phyloP scores from a whole-genome alignment of 1,139 yeast genomes.

The Candida buenavistaensis region DNA sequence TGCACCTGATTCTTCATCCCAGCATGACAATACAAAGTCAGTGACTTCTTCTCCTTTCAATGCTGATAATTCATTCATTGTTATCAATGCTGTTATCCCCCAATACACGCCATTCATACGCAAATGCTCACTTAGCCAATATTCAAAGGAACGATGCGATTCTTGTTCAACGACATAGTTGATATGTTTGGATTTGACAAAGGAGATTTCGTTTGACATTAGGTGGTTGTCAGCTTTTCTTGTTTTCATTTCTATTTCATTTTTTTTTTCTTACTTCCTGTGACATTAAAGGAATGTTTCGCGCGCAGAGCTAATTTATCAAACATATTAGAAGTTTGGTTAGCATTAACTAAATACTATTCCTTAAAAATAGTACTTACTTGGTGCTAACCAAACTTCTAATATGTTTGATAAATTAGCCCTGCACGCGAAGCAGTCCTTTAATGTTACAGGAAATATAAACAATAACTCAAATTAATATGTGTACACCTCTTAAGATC shows the following conservation, averaged over 20 bases:
- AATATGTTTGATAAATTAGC: no score
- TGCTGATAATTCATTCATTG: conserved; percentile 51
- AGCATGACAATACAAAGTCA: conserved; percentile 68
- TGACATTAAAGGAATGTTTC: no score
- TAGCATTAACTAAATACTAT: no score
- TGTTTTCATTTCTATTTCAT: background rate
- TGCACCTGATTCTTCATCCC: conserved; percentile 65
- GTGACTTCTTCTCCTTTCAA: conserved; percentile 64
- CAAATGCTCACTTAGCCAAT: conserved; percentile 89
- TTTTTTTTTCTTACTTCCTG: background rate
- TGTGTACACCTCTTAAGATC: no score
- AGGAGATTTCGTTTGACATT: conserved; percentile 2
- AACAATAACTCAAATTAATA: no score
- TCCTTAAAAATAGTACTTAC: no score
- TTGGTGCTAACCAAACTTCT: no score
- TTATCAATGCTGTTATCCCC: conserved; percentile 81
- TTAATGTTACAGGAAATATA: no score
- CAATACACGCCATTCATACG: conserved; percentile 91
- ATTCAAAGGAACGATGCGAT: conserved; percentile 54
- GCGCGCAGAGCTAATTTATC: no score
- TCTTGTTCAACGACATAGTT: conserved; percentile 39
- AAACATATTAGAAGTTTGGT: no score
- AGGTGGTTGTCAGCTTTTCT: background rate
- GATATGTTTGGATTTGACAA: conserved; percentile 30
- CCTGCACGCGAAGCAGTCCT: no score